Evolutionary conservation across 495 filamentous ascomycete species (phyloP).

Genomic region (Penicillium desertorum): DNA sequence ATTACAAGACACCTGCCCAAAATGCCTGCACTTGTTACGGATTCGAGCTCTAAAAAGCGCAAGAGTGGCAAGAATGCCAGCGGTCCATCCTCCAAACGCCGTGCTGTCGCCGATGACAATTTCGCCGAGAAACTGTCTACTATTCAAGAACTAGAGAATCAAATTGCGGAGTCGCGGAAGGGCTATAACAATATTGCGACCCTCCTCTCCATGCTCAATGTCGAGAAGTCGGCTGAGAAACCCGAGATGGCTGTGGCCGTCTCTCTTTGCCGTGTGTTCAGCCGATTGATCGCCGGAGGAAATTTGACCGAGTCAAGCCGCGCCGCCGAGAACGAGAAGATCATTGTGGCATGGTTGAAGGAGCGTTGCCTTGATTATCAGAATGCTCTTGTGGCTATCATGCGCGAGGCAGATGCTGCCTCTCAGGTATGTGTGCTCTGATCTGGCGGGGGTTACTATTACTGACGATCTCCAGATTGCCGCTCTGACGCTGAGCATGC

Average conservation of each 20-base stretch:
- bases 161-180: conserved; percentile 78
- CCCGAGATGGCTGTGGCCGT: conserved; percentile 64
- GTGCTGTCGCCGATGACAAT: conserved; percentile 42
- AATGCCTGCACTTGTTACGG: conserved; percentile 35
- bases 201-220: conserved; percentile 61
- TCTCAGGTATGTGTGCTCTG: conserved; percentile 35
- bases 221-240: conserved; percentile 41
- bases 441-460: conserved; percentile 12
- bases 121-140: conserved; percentile 53
- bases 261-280: conserved; percentile 86
- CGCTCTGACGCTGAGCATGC: conserved; percentile 77
- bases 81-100: conserved; percentile 46
- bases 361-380: conserved; percentile 71
- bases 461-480: conserved; percentile 46
- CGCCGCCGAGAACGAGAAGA: conserved; percentile 67
- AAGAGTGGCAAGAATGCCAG: conserved; percentile 40
- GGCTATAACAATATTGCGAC: conserved; percentile 90
- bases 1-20: conserved; percentile 14
- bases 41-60: conserved; percentile 42
- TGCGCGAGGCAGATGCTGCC: conserved; percentile 52
- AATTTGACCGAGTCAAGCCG: conserved; percentile 61
- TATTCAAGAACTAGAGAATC: conserved; percentile 68
- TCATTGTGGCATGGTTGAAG: conserved; percentile 76
- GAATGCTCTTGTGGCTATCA: conserved; percentile 50
- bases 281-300: conserved; percentile 75